Evolutionary conservation across 1,284 basidiomycete species (phyloP).

Genomic region (Athelia psychrophila): DNA sequence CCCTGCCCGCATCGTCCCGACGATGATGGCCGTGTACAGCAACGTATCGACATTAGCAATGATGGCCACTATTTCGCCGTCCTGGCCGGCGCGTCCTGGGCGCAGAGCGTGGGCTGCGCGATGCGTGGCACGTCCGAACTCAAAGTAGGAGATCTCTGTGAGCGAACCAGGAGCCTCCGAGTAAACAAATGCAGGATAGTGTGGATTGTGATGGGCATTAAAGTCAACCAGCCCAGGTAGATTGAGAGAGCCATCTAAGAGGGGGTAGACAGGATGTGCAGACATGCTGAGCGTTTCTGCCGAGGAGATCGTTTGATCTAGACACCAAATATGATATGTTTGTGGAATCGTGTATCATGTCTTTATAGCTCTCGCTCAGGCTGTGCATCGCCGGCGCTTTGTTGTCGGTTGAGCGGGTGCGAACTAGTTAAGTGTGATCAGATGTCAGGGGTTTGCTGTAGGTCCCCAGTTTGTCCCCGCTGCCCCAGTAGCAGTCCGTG

Average conservation of each 20-base stretch:
- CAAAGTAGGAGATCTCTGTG: constrained; percentile 12
- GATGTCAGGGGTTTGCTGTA: too few relatives aligned
- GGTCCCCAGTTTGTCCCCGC: too few relatives aligned
- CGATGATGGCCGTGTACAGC: constrained; percentile 26
- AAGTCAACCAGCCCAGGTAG: constrained; percentile 24
- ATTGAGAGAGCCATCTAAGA: background rate
- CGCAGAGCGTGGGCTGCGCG: constrained; percentile 27
- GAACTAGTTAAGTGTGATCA: too few relatives aligned
- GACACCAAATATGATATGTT: too few relatives aligned
- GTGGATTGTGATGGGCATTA: constrained; percentile 29
- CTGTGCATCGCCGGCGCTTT: too few relatives aligned
- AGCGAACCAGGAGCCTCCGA: constrained; percentile 8
- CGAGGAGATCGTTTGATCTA: too few relatives aligned
- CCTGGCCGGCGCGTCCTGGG: constrained; percentile 18
- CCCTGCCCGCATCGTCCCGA: constrained; percentile 28
- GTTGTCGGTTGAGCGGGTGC: too few relatives aligned
- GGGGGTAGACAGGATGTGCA: background rate
- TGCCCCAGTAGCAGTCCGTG: too few relatives aligned
- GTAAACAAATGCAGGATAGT: constrained; percentile 20
- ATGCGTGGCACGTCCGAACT: constrained; percentile 25
- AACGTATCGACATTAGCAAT: constrained; percentile 27
- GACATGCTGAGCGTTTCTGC: background rate
- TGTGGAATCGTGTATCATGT: too few relatives aligned
- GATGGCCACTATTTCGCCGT: constrained; percentile 27
- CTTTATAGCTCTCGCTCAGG: too few relatives aligned